A percentile compares a stretch with the other conserved stretches of the same genome.
Evolutionary conservation across 208 protist genomes (phyloP).

Genomic region (Angomonas desouzai): DNA sequence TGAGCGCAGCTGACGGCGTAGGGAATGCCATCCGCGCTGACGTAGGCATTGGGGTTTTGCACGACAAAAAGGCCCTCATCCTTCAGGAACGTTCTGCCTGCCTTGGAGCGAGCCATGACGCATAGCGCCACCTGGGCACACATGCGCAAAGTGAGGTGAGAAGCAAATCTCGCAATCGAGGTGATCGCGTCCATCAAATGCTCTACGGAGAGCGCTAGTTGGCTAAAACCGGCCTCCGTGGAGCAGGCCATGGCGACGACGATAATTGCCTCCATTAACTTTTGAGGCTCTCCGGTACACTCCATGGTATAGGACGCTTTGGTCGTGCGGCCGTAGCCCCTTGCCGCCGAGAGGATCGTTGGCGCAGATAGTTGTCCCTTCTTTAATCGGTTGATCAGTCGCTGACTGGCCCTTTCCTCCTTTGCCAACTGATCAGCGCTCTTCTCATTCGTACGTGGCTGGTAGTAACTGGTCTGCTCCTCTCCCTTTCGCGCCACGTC

Average conservation of each 20-base stretch:
- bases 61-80: slow-evolving; percentile 46
- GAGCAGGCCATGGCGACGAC: slow-evolving; percentile 66
- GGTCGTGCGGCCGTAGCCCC: slow-evolving; percentile 49
- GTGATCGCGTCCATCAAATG: slow-evolving; percentile 51
- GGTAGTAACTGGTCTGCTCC: not conserved
- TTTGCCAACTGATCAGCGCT: not conserved
- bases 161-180: slow-evolving; percentile 61
- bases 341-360: slow-evolving; percentile 57
- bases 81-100: slow-evolving; percentile 34
- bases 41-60: slow-evolving; percentile 74
- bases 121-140: slow-evolving; percentile 44
- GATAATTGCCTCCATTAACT: slow-evolving; percentile 75
- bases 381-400: slow-evolving; percentile 28
- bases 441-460: not conserved
- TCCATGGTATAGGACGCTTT: slow-evolving; percentile 53
- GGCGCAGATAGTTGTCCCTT: slow-evolving; percentile 30
- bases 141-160: slow-evolving; percentile 63
- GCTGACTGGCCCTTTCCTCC: slow-evolving; percentile 17
- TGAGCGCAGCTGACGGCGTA: slow-evolving; percentile 81
- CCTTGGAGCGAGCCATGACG: slow-evolving; percentile 52
- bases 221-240: slow-evolving; percentile 65
- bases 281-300: slow-evolving; percentile 52
- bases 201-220: slow-evolving; percentile 43
- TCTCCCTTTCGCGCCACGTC: not conserved
- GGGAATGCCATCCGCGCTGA: slow-evolving; percentile 76